These are phyloP conservation scores for Pleurotus cornucopiae DNA, from an alignment of 768 basidiomycete species.

Conservation along the genomic window DNA sequence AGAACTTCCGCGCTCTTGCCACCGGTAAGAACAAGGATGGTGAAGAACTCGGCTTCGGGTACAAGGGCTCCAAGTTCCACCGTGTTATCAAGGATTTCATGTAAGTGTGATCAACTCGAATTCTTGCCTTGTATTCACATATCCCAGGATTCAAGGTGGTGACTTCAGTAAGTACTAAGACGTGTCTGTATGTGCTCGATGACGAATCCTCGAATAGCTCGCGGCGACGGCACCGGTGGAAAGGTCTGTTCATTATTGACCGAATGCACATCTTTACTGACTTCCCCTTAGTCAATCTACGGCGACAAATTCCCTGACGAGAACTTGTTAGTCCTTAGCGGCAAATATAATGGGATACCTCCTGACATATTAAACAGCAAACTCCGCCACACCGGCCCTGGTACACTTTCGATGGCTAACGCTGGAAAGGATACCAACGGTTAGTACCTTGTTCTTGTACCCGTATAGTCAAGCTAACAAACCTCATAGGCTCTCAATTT, in stretches of 20 bases:
- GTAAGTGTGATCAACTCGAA: slow-evolving; percentile 31
- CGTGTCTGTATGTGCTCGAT: background rate
- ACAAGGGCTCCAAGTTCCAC: slow-evolving; percentile 96
- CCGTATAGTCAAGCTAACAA: background rate
- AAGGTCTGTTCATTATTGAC: slow-evolving; percentile 43
- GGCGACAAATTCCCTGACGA: slow-evolving; percentile 90
- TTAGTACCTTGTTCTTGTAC: slow-evolving; percentile 23
- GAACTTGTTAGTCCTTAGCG: slow-evolving; percentile 73
- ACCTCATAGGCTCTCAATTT: slow-evolving; percentile 58
- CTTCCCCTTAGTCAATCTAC: slow-evolving; percentile 70
- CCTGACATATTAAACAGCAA: slow-evolving; percentile 52
- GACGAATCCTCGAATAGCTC: slow-evolving; percentile 39
- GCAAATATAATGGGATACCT: background rate
- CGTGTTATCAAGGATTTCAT: slow-evolving; percentile 94
- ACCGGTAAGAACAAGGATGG: slow-evolving; percentile 82
- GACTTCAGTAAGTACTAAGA: slow-evolving; percentile 77
- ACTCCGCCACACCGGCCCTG: slow-evolving; percentile 88
- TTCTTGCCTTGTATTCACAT: background rate
- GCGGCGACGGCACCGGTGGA: slow-evolving; percentile 87
- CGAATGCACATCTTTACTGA: background rate
- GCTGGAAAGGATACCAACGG: slow-evolving; percentile 92
- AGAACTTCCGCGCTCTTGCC: slow-evolving; percentile 94
- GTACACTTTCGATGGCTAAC: slow-evolving; percentile 93
- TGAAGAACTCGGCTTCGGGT: slow-evolving; percentile 77
- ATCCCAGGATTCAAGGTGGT: slow-evolving; percentile 88